Conservation (phyloP, 805 yeast species). For the Cyberlindnera samutprakarnensis region DNA sequence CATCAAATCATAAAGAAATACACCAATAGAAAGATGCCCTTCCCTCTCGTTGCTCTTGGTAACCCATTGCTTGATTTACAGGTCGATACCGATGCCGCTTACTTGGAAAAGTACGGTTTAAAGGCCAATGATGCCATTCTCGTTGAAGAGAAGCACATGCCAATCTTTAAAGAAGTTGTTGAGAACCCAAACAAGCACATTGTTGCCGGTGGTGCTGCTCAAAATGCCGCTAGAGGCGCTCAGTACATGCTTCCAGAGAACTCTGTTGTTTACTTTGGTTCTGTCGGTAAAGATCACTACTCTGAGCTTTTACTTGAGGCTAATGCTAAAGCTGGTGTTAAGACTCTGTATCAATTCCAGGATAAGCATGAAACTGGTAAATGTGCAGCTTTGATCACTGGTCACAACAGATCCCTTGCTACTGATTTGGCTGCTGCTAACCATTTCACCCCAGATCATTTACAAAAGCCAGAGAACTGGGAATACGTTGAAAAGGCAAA, state of each 20-base stretch:
- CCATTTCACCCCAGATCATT: conserved; percentile 85
- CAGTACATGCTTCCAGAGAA: conserved; percentile 78
- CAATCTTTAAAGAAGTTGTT: conserved; percentile 77
- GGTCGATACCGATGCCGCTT: conserved; percentile 60
- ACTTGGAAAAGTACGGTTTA: conserved; percentile 71
- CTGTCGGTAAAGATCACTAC: conserved; percentile 90
- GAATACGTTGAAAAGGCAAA: conserved; percentile 70
- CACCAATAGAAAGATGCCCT: too few relatives aligned
- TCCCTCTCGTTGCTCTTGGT: conserved; percentile 76
- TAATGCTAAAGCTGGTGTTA: conserved; percentile 81
- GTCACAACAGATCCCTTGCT: conserved; percentile 83
- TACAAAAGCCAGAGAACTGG: conserved; percentile 89
- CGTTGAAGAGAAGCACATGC: conserved; percentile 72
- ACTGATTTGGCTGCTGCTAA: conserved; percentile 98
- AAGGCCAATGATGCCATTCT: conserved; percentile 93
- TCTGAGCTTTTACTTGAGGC: conserved; percentile 76
- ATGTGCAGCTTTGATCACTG: conserved; percentile 93
- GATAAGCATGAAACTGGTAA: conserved; percentile 82
- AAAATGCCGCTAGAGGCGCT: conserved; percentile 98
- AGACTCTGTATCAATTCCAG: conserved; percentile 78
- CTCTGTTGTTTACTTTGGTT: conserved; percentile 90
- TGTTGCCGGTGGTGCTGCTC: conserved; percentile 99
- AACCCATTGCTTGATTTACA: conserved; percentile 89
- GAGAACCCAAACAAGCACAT: conserved; percentile 50
- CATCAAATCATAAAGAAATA: too few relatives aligned